Evolutionary conservation across 2,329 filamentous ascomycete species (phyloP).

Genomic region (Ophiosphaerella narmari): DNA sequence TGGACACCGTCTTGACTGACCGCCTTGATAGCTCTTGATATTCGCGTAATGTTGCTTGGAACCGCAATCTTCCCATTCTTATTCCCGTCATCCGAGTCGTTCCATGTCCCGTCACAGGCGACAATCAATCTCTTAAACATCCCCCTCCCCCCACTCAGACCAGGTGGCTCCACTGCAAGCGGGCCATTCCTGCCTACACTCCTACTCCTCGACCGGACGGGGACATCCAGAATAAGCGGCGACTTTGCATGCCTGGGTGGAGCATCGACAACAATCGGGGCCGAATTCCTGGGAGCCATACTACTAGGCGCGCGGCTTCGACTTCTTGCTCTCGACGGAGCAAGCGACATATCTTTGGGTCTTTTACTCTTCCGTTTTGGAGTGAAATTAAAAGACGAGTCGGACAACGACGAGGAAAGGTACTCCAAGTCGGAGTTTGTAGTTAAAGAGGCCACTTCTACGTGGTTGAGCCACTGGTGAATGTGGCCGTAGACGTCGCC

Average conservation of each 20-base stretch:
- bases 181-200: constrained; percentile 29
- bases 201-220: constrained; percentile 29
- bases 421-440: constrained; percentile 27
- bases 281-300: constrained; percentile 20
- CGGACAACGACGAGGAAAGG: constrained; percentile 23
- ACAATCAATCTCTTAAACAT: constrained; percentile 49
- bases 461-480: constrained; percentile 19
- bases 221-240: constrained; percentile 35
- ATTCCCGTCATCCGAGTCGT: constrained; percentile 54
- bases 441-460: constrained; percentile 26
- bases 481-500: constrained; percentile 14
- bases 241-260: constrained; percentile 30
- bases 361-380: constrained; percentile 17
- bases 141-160: constrained; percentile 41
- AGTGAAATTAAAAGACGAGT: constrained; percentile 22
- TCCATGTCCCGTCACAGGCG: constrained; percentile 53
- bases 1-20: constrained; percentile 54
- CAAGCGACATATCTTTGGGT: constrained; percentile 29
- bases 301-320: constrained; percentile 37
- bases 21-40: constrained; percentile 55
- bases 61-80: constrained; percentile 50
- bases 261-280: constrained; percentile 31
- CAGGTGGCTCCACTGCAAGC: constrained; percentile 32
- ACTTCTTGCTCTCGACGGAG: constrained; percentile 34
- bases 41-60: constrained; percentile 56